Evolutionary conservation across 2,329 filamentous ascomycete genomes (phyloP).

Genomic region (Aspergillus alliaceus): DNA sequence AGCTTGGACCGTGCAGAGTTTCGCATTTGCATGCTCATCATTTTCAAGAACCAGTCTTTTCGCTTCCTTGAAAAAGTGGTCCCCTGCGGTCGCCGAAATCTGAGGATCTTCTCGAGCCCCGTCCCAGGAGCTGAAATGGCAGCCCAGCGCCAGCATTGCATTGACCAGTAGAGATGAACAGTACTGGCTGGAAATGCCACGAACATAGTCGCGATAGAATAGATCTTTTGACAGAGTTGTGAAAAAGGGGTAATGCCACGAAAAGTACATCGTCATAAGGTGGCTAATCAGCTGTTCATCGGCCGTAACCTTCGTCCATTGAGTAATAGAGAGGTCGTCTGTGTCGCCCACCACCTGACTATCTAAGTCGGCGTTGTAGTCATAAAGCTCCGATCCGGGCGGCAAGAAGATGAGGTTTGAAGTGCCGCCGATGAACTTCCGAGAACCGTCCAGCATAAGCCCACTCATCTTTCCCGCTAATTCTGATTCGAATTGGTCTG

Average conservation of each 20-base stretch:
- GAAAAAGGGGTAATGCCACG: conserved; percentile 97
- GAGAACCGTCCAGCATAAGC: conserved; percentile 78
- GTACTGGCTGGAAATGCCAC: conserved; percentile 69
- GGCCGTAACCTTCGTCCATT: conserved; percentile 83
- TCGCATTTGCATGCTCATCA: conserved; percentile 88
- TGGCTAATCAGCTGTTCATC: conserved; percentile 79
- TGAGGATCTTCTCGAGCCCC: conserved; percentile 70
- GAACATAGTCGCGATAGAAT: conserved; percentile 82
- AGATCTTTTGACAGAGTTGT: conserved; percentile 82
- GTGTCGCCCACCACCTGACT: conserved; percentile 49
- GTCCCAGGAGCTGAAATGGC: conserved; percentile 80
- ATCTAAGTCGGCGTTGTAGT: conserved; percentile 38
- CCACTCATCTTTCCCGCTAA: conserved; percentile 92
- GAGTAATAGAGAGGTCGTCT: conserved; percentile 70
- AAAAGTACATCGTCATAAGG: conserved; percentile 96
- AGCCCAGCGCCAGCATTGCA: conserved; percentile 87
- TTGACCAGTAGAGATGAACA: conserved; percentile 91
- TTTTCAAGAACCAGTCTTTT: conserved; percentile 87
- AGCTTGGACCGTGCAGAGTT: conserved; percentile 87
- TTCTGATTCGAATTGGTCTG: conserved; percentile 67
- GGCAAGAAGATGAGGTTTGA: conserved; percentile 86
- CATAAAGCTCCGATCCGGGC: conserved; percentile 47
- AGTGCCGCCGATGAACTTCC: conserved; percentile 90
- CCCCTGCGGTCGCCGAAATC: conserved; percentile 82
- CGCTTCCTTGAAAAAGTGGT: conserved; percentile 94